Evolutionary conservation across 352 stramenopile genomes (phyloP).

Genomic region (Aphanomyces euteiches): DNA sequence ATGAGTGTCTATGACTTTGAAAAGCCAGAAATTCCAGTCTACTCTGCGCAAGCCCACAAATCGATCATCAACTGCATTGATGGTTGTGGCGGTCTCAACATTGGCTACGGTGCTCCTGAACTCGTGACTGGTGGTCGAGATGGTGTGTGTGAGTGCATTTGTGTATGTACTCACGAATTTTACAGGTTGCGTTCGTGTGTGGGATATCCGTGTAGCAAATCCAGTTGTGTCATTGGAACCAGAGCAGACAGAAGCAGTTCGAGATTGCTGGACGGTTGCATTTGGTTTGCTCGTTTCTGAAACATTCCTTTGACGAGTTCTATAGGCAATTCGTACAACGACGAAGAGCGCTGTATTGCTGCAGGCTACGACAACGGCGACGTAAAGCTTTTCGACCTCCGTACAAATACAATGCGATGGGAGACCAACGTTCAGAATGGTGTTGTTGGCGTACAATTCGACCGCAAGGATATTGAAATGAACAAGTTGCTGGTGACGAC

Average conservation of each 20-base stretch:
- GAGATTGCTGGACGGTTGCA: conserved; percentile 94
- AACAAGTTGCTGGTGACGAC: conserved; percentile 96
- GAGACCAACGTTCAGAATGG: conserved; percentile 96
- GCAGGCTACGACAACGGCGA: conserved; percentile 97
- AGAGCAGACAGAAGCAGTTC: conserved; percentile 62
- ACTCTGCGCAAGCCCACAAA: conserved; percentile 87
- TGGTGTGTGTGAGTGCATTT: conserved; percentile 33
- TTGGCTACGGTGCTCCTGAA: conserved; percentile 89
- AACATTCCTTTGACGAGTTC: neutral
- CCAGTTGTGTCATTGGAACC: conserved; percentile 91
- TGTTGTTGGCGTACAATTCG: conserved; percentile 94
- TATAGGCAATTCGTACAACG: conserved; percentile 85
- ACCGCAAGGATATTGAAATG: conserved; percentile 97
- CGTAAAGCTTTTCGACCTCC: conserved; percentile 95
- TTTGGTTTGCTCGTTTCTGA: conserved; percentile 61
- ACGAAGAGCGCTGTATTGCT: conserved; percentile 89
- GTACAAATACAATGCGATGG: conserved; percentile 90
- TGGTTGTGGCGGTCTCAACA: conserved; percentile 87
- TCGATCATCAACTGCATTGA: conserved; percentile 95
- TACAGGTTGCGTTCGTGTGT: conserved; percentile 90
- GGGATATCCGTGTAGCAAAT: conserved; percentile 88
- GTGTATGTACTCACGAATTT: neutral
- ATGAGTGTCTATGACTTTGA: conserved; percentile 87
- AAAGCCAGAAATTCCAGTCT: conserved; percentile 69
- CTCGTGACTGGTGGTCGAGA: conserved; percentile 92